phyloP scores from a whole-genome alignment of 257 asterid species.

The Petrea volubilis region DNA sequence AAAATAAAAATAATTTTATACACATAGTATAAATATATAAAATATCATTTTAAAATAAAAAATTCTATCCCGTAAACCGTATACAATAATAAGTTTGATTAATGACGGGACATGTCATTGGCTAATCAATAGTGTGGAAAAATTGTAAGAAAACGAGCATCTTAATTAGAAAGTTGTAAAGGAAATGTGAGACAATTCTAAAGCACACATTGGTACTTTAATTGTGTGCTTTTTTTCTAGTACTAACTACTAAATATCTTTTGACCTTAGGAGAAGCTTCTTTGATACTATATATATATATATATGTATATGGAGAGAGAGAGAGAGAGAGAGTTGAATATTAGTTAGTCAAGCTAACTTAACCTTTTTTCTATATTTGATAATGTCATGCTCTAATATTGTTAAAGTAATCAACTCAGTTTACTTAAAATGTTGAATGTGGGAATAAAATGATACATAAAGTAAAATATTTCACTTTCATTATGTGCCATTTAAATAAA shows the following conservation, averaged over 20 bases:
- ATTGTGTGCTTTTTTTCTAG: background rate
- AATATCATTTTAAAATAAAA: too few relatives aligned
- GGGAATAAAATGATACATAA: too few relatives aligned
- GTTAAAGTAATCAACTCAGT: too few relatives aligned
- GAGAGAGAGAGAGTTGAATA: background rate
- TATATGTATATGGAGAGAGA: too few relatives aligned
- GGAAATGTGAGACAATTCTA: background rate
- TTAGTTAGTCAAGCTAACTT: background rate
- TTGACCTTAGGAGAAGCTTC: conserved; percentile 11
- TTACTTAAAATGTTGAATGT: too few relatives aligned
- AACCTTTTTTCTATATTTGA: background rate
- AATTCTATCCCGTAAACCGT: too few relatives aligned
- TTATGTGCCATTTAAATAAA: too few relatives aligned
- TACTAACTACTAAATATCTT: background rate
- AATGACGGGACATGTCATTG: background rate
- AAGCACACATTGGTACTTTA: background rate
- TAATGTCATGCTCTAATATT: background rate
- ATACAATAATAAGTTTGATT: too few relatives aligned
- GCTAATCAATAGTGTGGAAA: conserved; percentile 4
- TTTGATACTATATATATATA: background rate
- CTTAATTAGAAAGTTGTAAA: conserved; percentile 1
- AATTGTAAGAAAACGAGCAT: background rate
- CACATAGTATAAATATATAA: too few relatives aligned
- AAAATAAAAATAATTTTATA: too few relatives aligned
- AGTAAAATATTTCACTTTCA: too few relatives aligned